These are phyloP conservation scores for Casuarina equisetifolia DNA, from an alignment of 306 rosid species.

Conservation along the genomic window DNA sequence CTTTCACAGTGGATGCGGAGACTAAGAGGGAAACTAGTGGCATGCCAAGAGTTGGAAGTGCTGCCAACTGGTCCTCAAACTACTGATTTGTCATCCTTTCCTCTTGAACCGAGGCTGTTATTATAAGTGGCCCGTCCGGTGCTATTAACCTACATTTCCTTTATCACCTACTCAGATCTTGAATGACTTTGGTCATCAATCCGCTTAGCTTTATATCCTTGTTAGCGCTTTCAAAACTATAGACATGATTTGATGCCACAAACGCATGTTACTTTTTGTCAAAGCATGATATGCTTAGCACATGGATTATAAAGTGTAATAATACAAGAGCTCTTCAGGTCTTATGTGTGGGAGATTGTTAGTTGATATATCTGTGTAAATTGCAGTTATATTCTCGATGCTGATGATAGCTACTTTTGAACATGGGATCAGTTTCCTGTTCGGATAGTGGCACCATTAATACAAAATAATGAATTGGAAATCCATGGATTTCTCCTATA, in stretches of 20 bases:
- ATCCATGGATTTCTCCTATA: not conserved
- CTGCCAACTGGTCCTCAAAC: slow-evolving; percentile 89
- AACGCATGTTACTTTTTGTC: slow-evolving; percentile 30
- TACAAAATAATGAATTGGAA: not conserved
- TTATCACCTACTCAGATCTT: slow-evolving; percentile 25
- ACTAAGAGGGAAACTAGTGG: slow-evolving; percentile 71
- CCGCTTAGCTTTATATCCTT: slow-evolving; percentile 25
- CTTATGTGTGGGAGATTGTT: slow-evolving; percentile 7
- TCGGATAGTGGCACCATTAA: not conserved
- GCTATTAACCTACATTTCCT: slow-evolving; percentile 23
- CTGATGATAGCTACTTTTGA: not conserved
- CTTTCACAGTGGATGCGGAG: slow-evolving; percentile 75
- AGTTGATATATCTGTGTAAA: not conserved
- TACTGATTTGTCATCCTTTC: slow-evolving; percentile 44
- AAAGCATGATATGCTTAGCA: slow-evolving; percentile 28
- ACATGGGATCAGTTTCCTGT: slow-evolving; percentile 4
- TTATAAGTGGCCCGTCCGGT: slow-evolving; percentile 19
- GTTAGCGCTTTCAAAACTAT: slow-evolving; percentile 15
- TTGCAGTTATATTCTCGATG: not conserved
- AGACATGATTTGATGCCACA: slow-evolving; percentile 28
- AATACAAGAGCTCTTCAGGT: slow-evolving; percentile 31
- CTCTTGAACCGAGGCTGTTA: slow-evolving; percentile 26
- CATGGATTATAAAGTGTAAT: slow-evolving; percentile 40
- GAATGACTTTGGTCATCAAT: slow-evolving; percentile 26
- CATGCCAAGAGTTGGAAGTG: slow-evolving; percentile 98